These are phyloP conservation scores for Spergularia azorica DNA, from an alignment of 179 eudicot genomes.

Conservation along the genomic window DNA sequence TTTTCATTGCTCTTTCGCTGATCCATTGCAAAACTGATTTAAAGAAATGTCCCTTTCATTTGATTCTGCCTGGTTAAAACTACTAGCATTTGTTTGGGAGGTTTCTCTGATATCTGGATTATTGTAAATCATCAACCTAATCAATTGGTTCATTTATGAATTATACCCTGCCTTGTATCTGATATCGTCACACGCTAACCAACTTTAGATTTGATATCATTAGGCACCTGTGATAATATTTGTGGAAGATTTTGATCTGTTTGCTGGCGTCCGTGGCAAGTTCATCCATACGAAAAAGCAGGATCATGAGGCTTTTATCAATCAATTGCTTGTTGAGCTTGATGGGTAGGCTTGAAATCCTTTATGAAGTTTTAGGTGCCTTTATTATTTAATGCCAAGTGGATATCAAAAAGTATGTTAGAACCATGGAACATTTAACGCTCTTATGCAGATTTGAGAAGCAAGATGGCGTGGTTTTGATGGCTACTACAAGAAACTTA, in stretches of 20 bases:
- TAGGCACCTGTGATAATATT: constrained; percentile 96
- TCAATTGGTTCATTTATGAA: neutral
- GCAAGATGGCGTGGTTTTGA: constrained; percentile 95
- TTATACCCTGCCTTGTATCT: neutral
- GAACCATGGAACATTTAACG: neutral
- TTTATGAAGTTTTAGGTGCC: neutral
- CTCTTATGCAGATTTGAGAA: constrained; percentile 75
- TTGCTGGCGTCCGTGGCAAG: constrained; percentile 94
- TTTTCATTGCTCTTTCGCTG: neutral
- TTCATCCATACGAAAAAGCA: constrained; percentile 86
- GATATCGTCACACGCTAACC: constrained; percentile 2
- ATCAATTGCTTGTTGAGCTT: constrained; percentile 95
- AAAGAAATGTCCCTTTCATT: neutral
- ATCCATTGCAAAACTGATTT: neutral
- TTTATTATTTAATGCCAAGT: neutral
- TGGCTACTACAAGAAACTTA: constrained; percentile 86
- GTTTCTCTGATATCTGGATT: neutral
- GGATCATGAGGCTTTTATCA: constrained; percentile 96
- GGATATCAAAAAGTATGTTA: constrained; percentile 8
- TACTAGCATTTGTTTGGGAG: neutral
- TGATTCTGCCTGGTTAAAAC: neutral
- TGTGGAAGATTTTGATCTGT: constrained; percentile 91
- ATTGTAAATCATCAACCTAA: neutral
- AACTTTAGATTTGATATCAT: constrained; percentile 24
- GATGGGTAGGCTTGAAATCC: constrained; percentile 62